Conservation (phyloP, 192 early-diverging fungal species). For the Bifiguratus adelaidae region DNA sequence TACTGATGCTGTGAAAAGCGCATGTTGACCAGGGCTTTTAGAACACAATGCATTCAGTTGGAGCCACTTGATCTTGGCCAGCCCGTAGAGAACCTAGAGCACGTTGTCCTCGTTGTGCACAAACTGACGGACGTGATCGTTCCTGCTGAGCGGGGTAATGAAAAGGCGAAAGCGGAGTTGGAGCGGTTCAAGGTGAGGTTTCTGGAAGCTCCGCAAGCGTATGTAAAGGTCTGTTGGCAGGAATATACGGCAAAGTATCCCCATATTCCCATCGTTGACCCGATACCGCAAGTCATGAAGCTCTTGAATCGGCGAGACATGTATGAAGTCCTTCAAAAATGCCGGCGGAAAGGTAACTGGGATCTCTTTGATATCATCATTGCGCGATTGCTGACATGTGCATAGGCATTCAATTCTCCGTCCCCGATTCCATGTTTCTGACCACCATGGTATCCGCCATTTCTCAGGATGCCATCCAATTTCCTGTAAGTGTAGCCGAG, state of each 20-base stretch:
- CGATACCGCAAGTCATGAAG: neutral
- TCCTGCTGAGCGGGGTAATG: slow-evolving; percentile 9
- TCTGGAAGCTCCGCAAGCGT: neutral
- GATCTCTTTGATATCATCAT: neutral
- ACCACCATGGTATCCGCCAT: slow-evolving; percentile 1
- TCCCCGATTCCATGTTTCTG: slow-evolving; percentile 1
- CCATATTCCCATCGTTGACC: neutral
- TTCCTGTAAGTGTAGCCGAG: slow-evolving; percentile 5
- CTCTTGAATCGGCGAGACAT: neutral
- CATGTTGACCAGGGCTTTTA: neutral
- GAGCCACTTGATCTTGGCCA: slow-evolving; percentile 12
- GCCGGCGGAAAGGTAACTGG: neutral
- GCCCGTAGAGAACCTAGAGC: slow-evolving; percentile 8
- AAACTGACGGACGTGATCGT: slow-evolving; percentile 22
- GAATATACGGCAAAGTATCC: neutral
- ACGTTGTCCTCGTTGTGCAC: slow-evolving; percentile 21
- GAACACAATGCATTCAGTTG: slow-evolving; percentile 8
- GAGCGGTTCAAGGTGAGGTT: slow-evolving; percentile 10
- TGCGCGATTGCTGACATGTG: neutral
- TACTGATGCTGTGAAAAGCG: neutral
- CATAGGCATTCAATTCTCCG: slow-evolving; percentile 1
- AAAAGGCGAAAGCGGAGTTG: slow-evolving; percentile 1
- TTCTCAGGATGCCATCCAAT: neutral
- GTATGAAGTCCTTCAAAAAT: neutral
- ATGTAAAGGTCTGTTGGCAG: neutral